Evolutionary conservation across 208 protist species (phyloP), one percentile per base, ranked within the genome.

Genomic region (Balamuthia mandrillaris): DNA sequence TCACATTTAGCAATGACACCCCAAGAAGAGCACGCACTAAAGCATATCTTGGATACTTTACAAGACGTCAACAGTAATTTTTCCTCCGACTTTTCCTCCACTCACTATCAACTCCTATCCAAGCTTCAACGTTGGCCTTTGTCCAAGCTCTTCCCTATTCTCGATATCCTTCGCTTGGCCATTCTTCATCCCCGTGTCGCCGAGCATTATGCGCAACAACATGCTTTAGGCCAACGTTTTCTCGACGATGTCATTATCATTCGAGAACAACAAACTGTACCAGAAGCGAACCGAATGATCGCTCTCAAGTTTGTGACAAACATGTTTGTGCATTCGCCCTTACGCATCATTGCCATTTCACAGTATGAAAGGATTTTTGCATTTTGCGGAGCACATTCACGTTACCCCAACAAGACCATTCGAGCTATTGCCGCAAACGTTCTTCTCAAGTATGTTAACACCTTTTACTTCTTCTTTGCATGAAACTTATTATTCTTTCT

Each of bases 381-480:
- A n/a, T 3, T 37, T 81, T 9, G 72, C 72, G n/a, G 24, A 1
- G 18, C 52, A 18, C 24, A 56, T 31, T n/a, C n/a, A n/a, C n/a
- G n/a, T n/a, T n/a, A n/a, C n/a, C n/a, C n/a, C 24, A 49, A 81
- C 47, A 14, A 56, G 16, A n/a, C 47, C n/a, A 81, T 81, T 21
- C 18, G 31, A 7, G 16, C 60, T 4, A 27, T 31, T 33, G 72
- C 60, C 12, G 72, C 72, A 42, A 81, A 81, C 72, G 51, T 81
- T 31, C 35, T 81, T 12, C 72, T 81, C 72, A 81, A 81, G 72
- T 81, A 21, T n/a, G n/a, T n/a, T n/a, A n/a, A n/a, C n/a, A n/a
- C n/a, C n/a, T n/a, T n/a, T n/a, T n/a, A n/a, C n/a, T n/a, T n/a
- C n/a, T n/a, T n/a, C n/a, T n/a, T n/a, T n/a, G n/a, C n/a, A n/a